Evolutionary conservation across 352 stramenopile species (phyloP).

Genomic region (Pythium dissimile): DNA sequence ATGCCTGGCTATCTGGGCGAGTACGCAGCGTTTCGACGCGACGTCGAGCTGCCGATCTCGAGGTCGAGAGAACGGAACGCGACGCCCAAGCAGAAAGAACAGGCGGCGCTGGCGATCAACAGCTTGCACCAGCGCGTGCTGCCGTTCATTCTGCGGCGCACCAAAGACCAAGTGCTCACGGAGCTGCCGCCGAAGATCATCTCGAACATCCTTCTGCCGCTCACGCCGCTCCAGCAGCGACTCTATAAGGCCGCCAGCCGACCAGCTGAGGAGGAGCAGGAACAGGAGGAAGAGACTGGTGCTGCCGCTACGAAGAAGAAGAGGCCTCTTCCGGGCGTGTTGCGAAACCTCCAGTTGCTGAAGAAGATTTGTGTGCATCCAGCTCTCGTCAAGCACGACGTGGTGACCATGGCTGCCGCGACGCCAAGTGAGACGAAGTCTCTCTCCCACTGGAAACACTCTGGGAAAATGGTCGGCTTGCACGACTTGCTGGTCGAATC

Average conservation of each 20-base stretch:
- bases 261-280: neutral
- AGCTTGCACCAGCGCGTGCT: conserved; percentile 94
- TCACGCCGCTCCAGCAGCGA: conserved; percentile 84
- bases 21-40: conserved; percentile 54
- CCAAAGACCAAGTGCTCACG: conserved; percentile 94
- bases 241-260: conserved; percentile 66
- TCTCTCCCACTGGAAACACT: conserved; percentile 63
- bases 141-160: conserved; percentile 96
- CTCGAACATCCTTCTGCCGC: conserved; percentile 87
- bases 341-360: conserved; percentile 74
- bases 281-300: no score
- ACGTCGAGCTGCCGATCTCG: conserved; percentile 65
- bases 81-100: conserved; percentile 72
- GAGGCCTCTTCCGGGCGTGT: conserved; percentile 28
- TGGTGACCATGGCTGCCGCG: neutral
- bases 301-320: neutral
- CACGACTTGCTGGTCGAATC: conserved; percentile 70
- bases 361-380: conserved; percentile 95
- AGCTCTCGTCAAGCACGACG: conserved; percentile 59
- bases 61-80: conserved; percentile 55
- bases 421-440: conserved; percentile 26
- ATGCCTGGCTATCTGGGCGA: conserved; percentile 97
- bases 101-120: conserved; percentile 86
- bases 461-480: conserved; percentile 90
- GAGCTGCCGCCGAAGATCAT: conserved; percentile 98